Percentiles rank a stretch among this genome's conserved stretches.
Conservation (phyloP, 208 protist genomes). For the Wallacemonas sp. region DNA sequence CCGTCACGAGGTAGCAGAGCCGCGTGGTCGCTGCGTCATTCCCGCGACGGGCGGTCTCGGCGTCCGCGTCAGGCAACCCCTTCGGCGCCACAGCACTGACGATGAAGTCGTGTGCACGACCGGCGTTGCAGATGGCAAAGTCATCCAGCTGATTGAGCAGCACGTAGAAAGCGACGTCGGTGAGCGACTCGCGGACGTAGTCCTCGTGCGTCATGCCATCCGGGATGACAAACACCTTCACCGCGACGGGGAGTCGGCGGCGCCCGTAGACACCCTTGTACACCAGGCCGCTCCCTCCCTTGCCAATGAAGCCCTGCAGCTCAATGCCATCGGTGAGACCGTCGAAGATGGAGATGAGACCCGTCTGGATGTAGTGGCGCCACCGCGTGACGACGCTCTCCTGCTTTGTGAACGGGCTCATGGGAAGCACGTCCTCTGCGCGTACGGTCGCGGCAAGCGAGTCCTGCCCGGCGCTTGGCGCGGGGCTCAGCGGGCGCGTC, state of each 20-base stretch:
- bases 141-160: slow-evolving; percentile 81
- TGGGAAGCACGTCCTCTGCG: slow-evolving; percentile 9
- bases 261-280: slow-evolving; percentile 65
- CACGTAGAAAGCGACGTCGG: slow-evolving; percentile 80
- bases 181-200: slow-evolving; percentile 83
- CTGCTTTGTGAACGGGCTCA: slow-evolving; percentile 33
- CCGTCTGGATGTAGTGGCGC: slow-evolving; percentile 53
- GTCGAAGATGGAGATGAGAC: slow-evolving; percentile 58
- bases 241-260: slow-evolving; percentile 59
- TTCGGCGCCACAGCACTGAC: slow-evolving; percentile 50
- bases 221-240: slow-evolving; percentile 82
- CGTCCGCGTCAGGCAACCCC: slow-evolving; percentile 56
- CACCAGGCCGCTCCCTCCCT: slow-evolving; percentile 79
- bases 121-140: slow-evolving; percentile 43
- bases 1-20: slow-evolving; percentile 81
- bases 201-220: slow-evolving; percentile 57
- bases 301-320: slow-evolving; percentile 50
- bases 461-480: background rate
- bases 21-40: slow-evolving; percentile 25
- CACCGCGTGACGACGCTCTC: slow-evolving; percentile 61
- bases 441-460: background rate
- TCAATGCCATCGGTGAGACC: slow-evolving; percentile 45
- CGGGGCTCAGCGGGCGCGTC: background rate
- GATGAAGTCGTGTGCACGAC: slow-evolving; percentile 79
- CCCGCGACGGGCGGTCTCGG: slow-evolving; percentile 31